These are phyloP conservation scores for Magnolia changhungtana DNA, from an alignment of 164 flowering plant genomes.

Conservation along the genomic window DNA sequence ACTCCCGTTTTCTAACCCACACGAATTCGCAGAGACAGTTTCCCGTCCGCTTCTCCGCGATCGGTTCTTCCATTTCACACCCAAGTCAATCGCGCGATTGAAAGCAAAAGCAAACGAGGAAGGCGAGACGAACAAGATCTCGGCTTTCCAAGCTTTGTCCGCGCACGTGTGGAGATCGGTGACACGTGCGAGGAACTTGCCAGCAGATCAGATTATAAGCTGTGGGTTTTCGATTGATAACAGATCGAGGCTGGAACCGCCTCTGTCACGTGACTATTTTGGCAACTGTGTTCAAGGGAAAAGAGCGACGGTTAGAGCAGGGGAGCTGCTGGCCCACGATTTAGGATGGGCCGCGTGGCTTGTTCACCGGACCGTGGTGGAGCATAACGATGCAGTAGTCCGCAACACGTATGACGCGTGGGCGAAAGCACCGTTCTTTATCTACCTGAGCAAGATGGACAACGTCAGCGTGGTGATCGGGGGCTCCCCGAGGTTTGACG, in stretches of 20 bases:
- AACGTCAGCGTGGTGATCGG: background rate
- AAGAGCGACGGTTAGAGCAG: background rate
- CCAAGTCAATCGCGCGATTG: conserved; percentile 37
- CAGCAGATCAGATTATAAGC: conserved; percentile 13
- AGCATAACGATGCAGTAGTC: background rate
- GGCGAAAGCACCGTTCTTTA: background rate
- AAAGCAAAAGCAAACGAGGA: conserved; percentile 47
- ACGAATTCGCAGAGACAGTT: conserved; percentile 31
- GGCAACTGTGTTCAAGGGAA: conserved; percentile 30
- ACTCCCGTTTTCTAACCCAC: conserved; percentile 35
- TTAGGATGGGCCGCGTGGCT: conserved; percentile 8
- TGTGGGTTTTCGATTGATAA: conserved; percentile 31
- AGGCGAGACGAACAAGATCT: conserved; percentile 27
- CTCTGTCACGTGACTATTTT: conserved; percentile 33
- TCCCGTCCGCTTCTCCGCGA: conserved; percentile 29
- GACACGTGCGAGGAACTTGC: conserved; percentile 9
- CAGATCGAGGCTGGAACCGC: conserved; percentile 38
- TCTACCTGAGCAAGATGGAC: background rate
- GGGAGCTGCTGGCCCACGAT: background rate
- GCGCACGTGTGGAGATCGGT: conserved; percentile 37
- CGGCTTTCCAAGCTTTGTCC: conserved; percentile 39
- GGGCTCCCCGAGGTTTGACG: conserved; percentile 10
- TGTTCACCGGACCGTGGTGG: background rate
- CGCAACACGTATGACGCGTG: background rate
- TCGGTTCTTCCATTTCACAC: conserved; percentile 49